Evolutionary conservation across 345 rosid genomes (phyloP).

Genomic region (Laguncularia racemosa): DNA sequence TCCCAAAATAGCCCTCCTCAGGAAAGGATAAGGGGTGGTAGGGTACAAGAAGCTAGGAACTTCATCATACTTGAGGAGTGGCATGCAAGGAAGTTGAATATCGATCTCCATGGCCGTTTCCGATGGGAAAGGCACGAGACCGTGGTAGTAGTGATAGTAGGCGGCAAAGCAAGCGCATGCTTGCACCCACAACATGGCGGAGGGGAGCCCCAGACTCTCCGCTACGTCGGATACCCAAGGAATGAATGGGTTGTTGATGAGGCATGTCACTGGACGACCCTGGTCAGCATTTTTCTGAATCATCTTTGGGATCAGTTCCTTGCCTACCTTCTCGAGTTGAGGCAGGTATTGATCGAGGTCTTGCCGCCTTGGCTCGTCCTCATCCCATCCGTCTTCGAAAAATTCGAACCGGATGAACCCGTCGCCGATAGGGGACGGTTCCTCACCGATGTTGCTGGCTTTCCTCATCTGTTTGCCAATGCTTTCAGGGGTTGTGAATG

Average conservation of each 20-base stretch:
- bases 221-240: conserved; percentile 89
- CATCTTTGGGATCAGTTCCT: conserved; percentile 37
- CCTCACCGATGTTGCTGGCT: conserved; percentile 13
- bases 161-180: conserved; percentile 65
- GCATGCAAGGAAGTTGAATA: conserved; percentile 64
- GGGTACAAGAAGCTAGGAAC: conserved; percentile 76
- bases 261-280: conserved; percentile 65
- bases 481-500: conserved; percentile 29
- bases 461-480: conserved; percentile 24
- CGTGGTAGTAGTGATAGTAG: conserved; percentile 55
- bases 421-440: conserved; percentile 45
- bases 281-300: conserved; percentile 36
- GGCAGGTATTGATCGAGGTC: conserved; percentile 28
- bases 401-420: conserved; percentile 66
- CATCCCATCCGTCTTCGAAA: conserved; percentile 55
- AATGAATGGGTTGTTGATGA: conserved; percentile 74
- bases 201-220: conserved; percentile 53
- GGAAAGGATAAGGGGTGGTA: conserved; percentile 24
- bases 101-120: conserved; percentile 43
- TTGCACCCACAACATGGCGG: conserved; percentile 86
- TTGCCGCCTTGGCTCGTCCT: conserved; percentile 34
- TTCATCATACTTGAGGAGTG: conserved; percentile 68
- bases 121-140: conserved; percentile 45
- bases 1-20: conserved; percentile 39
- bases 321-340: conserved; percentile 49